Base-by-base conservation (phyloP, 75 land plant genomes). In the Pinus tabuliformis region DNA sequence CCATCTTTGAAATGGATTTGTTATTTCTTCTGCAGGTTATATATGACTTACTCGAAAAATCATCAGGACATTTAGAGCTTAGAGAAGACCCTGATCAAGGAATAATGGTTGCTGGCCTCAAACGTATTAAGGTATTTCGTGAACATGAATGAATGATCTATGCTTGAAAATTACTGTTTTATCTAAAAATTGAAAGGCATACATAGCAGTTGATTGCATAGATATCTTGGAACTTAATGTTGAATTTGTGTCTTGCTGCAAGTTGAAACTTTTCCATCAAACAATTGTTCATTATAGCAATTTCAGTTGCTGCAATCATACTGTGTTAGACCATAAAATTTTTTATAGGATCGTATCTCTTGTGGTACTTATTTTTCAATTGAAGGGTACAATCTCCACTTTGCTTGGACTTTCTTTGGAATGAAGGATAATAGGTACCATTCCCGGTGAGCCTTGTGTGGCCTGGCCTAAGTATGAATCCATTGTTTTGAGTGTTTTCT, bases 11-110 rank as follows among this genome's bases (percentile, higher is more conserved):
- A 37, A 59, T 73, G 39, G 73, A 30, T n/a, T 60, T 64, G 52
- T 9, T 22, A 42, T 30, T 49, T 62, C 39, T 26, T 26, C 62
- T 89, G 72, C 79, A 96, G 99, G 97, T 96, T 71, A 96, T 96
- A 61, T 96, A 96, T 84, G 99, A 96, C 81, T 84, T 93, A 82
- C 91, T 96, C 73, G 99, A 96, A 73, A 93, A 84, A 73, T 91
- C 94, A 66, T 96, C 99, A 58, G 94, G 89, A 5, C 99, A 93
- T 81, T 82, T 96, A 79, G 99, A 96, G 62, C 91, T 96, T 16
- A 84, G 99, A 62, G 99, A 96, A 77, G 99, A 96, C 79, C 98
- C 99, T 42, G 92, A 86, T 75, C 91, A 91, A 77, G 96, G 96
- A 59, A 88, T 93, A 30, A 76, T 82, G 30, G 99, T 96, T 70